Percentiles rank a stretch among this genome's conserved stretches.
These are phyloP conservation scores for Aphanomyces stellatus DNA, from an alignment of 352 stramenopile species.

Conservation along the genomic window DNA sequence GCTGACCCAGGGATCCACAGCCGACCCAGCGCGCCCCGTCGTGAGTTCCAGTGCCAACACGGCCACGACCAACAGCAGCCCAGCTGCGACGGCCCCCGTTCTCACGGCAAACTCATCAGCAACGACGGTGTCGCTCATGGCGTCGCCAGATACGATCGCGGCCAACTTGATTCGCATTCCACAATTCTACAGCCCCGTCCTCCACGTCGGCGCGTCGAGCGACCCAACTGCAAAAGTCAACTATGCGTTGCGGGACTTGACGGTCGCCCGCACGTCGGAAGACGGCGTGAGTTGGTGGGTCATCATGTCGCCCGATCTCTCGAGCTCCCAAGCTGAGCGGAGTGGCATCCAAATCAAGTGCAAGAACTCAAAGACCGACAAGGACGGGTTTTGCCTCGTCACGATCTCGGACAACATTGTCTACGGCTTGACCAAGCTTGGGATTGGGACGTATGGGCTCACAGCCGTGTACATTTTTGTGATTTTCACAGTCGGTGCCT, in stretches of 20 bases:
- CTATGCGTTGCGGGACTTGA: background rate
- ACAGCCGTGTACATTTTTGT: conserved; percentile 84
- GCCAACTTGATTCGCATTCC: background rate
- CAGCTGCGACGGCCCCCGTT: background rate
- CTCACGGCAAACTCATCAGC: background rate
- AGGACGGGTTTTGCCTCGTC: conserved; percentile 42
- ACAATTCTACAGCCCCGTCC: conserved; percentile 9
- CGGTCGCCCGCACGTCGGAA: conserved; percentile 1
- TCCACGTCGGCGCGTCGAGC: conserved; percentile 1
- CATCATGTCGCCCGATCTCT: background rate
- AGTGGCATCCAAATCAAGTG: background rate
- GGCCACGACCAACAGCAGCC: background rate
- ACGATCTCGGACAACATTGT: conserved; percentile 83
- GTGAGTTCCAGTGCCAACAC: background rate
- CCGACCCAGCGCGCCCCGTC: background rate
- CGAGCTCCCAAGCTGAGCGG: background rate
- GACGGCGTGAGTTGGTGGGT: conserved; percentile 19
- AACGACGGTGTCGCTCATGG: background rate
- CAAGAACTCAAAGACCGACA: background rate
- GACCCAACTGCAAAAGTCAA: background rate
- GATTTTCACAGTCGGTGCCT: conserved; percentile 75
- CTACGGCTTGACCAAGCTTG: conserved; percentile 61
- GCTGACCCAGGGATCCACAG: conserved; percentile 23
- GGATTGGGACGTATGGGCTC: conserved; percentile 78
- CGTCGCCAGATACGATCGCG: background rate